Conservation (phyloP, 306 rosid species). For the cucumber (Cucumis sativus) region Cucumber_9930_V3 NC_026659.2:1402501-1403000, state of each 20-base stretch:
- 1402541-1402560: neutral
- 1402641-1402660: slow-evolving; percentile 93
- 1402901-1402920: neutral
- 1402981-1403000: neutral
- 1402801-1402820: slow-evolving; percentile 39
- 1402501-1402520: neutral
- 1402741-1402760: slow-evolving; percentile 44
- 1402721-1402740: slow-evolving; percentile 28
- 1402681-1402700: slow-evolving; percentile 75
- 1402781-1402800: slow-evolving; percentile 52
- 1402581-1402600: neutral
- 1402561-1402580: neutral
- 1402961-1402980: slow-evolving; percentile 1
- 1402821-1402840: slow-evolving; percentile 26
- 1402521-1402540: neutral
- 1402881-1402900: neutral
- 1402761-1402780: slow-evolving; percentile 58
- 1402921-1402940: no score
- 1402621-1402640: neutral
- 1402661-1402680: slow-evolving; percentile 71
- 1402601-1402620: neutral
- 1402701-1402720: slow-evolving; percentile 34
- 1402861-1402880: slow-evolving; percentile 6
- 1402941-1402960: neutral
- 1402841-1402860: slow-evolving; percentile 46